A percentile compares a stretch with the other conserved stretches of the same genome.
phyloP scores from a whole-genome alignment of 1,284 basidiomycete species.

The Trametes versicolor region DNA sequence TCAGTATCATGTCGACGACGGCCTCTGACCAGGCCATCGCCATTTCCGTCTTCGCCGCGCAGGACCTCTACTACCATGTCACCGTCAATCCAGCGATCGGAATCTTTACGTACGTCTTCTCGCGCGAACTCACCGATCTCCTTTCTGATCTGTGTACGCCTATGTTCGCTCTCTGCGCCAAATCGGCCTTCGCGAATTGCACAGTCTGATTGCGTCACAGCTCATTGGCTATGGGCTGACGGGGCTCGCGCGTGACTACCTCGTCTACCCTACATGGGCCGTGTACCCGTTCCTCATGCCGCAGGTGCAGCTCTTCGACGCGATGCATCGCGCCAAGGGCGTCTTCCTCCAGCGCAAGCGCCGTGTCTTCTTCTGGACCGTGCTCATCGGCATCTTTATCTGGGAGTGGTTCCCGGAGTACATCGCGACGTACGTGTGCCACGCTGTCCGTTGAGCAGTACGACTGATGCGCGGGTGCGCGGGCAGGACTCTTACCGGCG shows the following conservation, averaged over 20 bases:
- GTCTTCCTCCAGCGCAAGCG: conserved; percentile 58
- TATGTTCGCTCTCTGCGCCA: conserved; percentile 46
- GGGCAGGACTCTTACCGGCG: conserved; percentile 56
- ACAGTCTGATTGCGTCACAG: conserved; percentile 50
- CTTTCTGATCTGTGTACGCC: conserved; percentile 11
- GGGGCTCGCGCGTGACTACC: conserved; percentile 83
- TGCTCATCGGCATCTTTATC: conserved; percentile 58
- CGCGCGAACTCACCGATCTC: not conserved
- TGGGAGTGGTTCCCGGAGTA: conserved; percentile 53
- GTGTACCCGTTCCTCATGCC: conserved; percentile 46
- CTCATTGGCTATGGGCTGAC: conserved; percentile 82
- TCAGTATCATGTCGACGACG: conserved; percentile 58
- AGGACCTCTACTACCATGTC: conserved; percentile 49
- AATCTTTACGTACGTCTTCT: conserved; percentile 45
- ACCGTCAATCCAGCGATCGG: conserved; percentile 47
- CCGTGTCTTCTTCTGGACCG: conserved; percentile 64
- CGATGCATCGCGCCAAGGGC: conserved; percentile 61
- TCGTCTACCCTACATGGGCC: conserved; percentile 80
- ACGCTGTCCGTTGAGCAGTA: not conserved
- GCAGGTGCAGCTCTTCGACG: conserved; percentile 62
- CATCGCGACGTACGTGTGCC: conserved; percentile 44
- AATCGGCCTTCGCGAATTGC: conserved; percentile 15
- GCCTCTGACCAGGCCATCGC: conserved; percentile 33
- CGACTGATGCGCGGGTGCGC: not conserved
- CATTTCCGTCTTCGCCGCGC: conserved; percentile 45